Base-by-base conservation (phyloP, 129 eudicot genomes). In the Silybum marianum region DNA sequence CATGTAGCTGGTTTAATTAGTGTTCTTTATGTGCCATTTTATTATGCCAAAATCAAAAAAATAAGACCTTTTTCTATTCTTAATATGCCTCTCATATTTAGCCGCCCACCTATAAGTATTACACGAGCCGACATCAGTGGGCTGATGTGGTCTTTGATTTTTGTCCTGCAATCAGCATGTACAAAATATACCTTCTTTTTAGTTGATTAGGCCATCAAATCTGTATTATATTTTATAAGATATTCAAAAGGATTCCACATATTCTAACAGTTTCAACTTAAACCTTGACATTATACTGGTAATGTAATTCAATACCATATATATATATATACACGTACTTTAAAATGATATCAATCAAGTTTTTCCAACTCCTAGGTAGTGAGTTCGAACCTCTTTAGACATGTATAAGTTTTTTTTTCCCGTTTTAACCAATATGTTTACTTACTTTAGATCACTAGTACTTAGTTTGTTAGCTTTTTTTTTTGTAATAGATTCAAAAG, bases 11-110 rank as follows among this genome's bases (percentile, higher is more conserved):
- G 71, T 65, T 66, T 25, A n/a, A n/a, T 28, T 28, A 21, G 54
- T 73, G 80, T 30, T 69, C 54, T 82, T 66, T 67, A 69, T 62
- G 71, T 71, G 83, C 77, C 80, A 72, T 86, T 74, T 77, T 63
- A 44, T 60, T 48, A 67, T 79, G 78, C 75, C 48, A 32, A 36
- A 58, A 62, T 36, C 10, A 44, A 18, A 34, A 34, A 71, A 34
- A 68, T 32, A 40, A 34, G 19, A 69, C 5, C 24, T 19, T 79
- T 30, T 11, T 79, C 26, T 51, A 2, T 18, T 69, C 22, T 68
- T 74, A 54, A 46, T 60, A 44, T 5, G 70, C 62, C 4, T 14
- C 63, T 14, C 14, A 2, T 12, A 28, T 79, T 10, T 16, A 48
- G 70, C 34, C 70, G 38, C 42, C 65, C 51, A 18, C 25, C 10